phyloP scores from a whole-genome alignment of 495 filamentous ascomycete species.

The Neurospora hispaniola region DNA sequence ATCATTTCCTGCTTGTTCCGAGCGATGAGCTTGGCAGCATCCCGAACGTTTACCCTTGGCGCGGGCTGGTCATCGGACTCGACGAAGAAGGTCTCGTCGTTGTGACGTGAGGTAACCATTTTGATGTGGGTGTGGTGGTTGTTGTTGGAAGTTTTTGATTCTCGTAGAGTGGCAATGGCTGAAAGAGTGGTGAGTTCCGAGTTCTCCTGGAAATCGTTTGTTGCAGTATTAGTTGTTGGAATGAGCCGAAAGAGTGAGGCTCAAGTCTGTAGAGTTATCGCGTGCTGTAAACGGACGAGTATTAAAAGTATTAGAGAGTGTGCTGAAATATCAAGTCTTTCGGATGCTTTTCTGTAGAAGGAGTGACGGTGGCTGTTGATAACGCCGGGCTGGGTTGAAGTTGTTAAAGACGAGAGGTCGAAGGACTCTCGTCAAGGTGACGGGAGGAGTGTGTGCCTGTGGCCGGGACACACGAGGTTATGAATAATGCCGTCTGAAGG shows the following conservation, averaged over 20 bases:
- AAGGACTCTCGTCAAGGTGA: constrained; percentile 23
- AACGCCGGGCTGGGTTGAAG: constrained; percentile 17
- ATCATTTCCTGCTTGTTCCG: constrained; percentile 72
- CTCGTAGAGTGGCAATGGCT: constrained; percentile 12
- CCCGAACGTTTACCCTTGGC: constrained; percentile 45
- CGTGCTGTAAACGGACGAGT: constrained; percentile 24
- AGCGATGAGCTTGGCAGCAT: constrained; percentile 61
- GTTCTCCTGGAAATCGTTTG: constrained; percentile 39
- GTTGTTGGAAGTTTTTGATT: not conserved
- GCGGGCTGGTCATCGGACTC: constrained; percentile 56
- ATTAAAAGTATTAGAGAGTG: constrained; percentile 46
- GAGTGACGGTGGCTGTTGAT: constrained; percentile 40
- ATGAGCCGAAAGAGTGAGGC: constrained; percentile 37
- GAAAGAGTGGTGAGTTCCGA: constrained; percentile 32
- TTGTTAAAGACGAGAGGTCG: constrained; percentile 16
- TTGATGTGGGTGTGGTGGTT: constrained; percentile 27
- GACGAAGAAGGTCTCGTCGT: constrained; percentile 68
- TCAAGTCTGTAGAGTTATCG: constrained; percentile 10
- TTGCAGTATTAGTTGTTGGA: constrained; percentile 15
- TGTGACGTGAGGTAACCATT: constrained; percentile 60
- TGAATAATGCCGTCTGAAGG: constrained; percentile 20
- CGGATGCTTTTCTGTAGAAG: constrained; percentile 17
- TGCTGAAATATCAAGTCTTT: constrained; percentile 32
- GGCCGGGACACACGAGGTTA: constrained; percentile 31
- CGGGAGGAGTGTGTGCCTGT: constrained; percentile 15